A percentile compares a stretch with the other conserved stretches of the same genome.
phyloP scores from a whole-genome alignment of 129 eudicot species.

The Lactuca saligna region DNA sequence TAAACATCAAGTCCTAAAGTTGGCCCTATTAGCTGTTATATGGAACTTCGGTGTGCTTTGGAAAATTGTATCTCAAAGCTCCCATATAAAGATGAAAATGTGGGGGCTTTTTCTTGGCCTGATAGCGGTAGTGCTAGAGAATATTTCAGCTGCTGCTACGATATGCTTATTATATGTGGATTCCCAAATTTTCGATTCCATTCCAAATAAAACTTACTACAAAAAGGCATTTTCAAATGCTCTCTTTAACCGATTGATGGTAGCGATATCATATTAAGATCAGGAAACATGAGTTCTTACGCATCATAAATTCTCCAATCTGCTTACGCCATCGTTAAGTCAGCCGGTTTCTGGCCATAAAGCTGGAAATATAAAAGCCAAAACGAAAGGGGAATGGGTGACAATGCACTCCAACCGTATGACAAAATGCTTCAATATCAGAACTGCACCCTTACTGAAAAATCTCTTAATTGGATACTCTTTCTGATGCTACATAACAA shows the following conservation, averaged over 20 bases:
- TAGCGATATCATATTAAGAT: conserved; percentile 84
- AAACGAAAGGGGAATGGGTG: too few relatives aligned
- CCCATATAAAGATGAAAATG: conserved; percentile 71
- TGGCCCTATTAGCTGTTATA: conserved; percentile 42
- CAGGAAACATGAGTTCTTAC: conserved; percentile 70
- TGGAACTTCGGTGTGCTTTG: conserved; percentile 60
- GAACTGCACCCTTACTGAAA: too few relatives aligned
- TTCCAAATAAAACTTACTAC: conserved; percentile 66
- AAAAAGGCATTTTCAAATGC: conserved; percentile 80
- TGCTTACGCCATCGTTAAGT: conserved; percentile 60
- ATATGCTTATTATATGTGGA: conserved; percentile 55
- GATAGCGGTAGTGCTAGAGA: conserved; percentile 84
- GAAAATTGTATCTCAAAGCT: conserved; percentile 59
- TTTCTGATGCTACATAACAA: too few relatives aligned
- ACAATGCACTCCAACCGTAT: too few relatives aligned
- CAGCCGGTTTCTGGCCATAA: conserved; percentile 35
- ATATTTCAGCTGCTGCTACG: conserved; percentile 60
- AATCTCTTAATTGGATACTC: too few relatives aligned
- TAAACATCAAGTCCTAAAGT: conserved; percentile 49
- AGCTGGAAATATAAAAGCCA: conserved; percentile 19
- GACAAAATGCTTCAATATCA: too few relatives aligned
- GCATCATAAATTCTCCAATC: conserved; percentile 57
- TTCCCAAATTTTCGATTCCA: conserved; percentile 53
- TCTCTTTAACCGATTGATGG: conserved; percentile 74
- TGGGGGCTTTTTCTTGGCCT: conserved; percentile 76